phyloP scores from a whole-genome alignment of 2,329 filamentous ascomycete species.

The Colletotrichum costaricense region DNA sequence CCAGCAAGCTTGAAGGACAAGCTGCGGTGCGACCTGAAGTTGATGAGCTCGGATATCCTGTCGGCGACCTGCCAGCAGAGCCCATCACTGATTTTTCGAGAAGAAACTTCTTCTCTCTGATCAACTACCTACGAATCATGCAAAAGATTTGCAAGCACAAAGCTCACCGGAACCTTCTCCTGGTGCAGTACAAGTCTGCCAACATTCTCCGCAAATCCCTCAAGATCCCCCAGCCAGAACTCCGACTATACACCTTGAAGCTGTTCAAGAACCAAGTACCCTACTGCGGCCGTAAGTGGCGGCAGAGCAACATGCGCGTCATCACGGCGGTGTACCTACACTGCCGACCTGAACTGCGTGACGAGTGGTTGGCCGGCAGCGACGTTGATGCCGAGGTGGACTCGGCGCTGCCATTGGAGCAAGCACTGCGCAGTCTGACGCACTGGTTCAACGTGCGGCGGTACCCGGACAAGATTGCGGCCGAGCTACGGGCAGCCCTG shows the following conservation, averaged over 20 bases:
- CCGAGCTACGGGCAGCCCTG: slow-evolving; percentile 66
- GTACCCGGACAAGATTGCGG: slow-evolving; percentile 83
- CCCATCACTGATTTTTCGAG: slow-evolving; percentile 92
- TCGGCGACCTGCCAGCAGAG: slow-evolving; percentile 74
- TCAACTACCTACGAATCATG: slow-evolving; percentile 95
- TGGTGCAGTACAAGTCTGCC: slow-evolving; percentile 95
- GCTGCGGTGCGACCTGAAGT: slow-evolving; percentile 67
- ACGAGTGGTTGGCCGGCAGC: slow-evolving; percentile 93
- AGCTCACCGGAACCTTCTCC: slow-evolving; percentile 90
- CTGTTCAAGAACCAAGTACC: slow-evolving; percentile 99
- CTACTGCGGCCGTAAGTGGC: slow-evolving; percentile 98
- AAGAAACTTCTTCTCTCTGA: slow-evolving; percentile 93
- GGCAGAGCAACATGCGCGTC: slow-evolving; percentile 97
- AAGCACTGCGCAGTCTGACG: slow-evolving; percentile 87
- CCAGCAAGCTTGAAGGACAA: slow-evolving; percentile 47
- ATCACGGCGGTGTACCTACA: slow-evolving; percentile 97
- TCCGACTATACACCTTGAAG: slow-evolving; percentile 95
- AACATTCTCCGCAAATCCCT: slow-evolving; percentile 92
- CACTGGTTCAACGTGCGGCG: slow-evolving; percentile 92
- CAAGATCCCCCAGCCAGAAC: slow-evolving; percentile 86
- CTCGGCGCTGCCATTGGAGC: slow-evolving; percentile 90
- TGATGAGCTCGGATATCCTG: slow-evolving; percentile 88
- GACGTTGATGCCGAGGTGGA: slow-evolving; percentile 96
- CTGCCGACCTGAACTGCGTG: slow-evolving; percentile 89
- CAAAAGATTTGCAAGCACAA: slow-evolving; percentile 98